phyloP scores from a whole-genome alignment of 2,329 filamentous ascomycete species.

The Aspergillus cejpii region DNA sequence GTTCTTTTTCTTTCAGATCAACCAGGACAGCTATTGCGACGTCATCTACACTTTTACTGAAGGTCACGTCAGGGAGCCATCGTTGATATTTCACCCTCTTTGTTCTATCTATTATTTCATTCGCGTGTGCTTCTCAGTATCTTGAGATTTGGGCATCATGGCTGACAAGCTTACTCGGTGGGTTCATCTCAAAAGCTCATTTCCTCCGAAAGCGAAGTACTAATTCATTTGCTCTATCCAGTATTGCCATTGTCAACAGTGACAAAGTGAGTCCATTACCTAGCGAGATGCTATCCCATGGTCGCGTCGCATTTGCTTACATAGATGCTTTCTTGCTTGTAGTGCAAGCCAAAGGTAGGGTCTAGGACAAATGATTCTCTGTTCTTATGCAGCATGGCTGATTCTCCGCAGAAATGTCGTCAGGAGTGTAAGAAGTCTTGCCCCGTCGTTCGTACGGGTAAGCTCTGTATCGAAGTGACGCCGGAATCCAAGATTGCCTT shows the following conservation, averaged over 20 bases:
- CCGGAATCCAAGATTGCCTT: conserved; percentile 90
- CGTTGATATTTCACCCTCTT: conserved; percentile 9
- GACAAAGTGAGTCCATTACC: conserved; percentile 68
- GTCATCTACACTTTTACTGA: conserved; percentile 8
- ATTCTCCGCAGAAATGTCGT: conserved; percentile 72
- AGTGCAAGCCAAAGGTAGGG: conserved; percentile 82
- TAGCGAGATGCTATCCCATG: conserved; percentile 38
- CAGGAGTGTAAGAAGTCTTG: conserved; percentile 99
- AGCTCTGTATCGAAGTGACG: conserved; percentile 92
- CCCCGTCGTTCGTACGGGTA: conserved; percentile 93
- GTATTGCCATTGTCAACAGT: conserved; percentile 97
- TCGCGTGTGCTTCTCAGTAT: conserved; percentile 10
- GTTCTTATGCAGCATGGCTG: conserved; percentile 12
- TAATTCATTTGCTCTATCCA: conserved; percentile 35
- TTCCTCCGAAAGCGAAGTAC: conserved; percentile 1
- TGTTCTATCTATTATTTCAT: conserved; percentile 4
- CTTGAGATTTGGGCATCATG: conserved; percentile 54
- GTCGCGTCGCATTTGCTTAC: conserved; percentile 34
- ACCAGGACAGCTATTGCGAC: conserved; percentile 14
- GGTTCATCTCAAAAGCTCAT: conserved; percentile 24
- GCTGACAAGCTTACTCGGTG: conserved; percentile 93
- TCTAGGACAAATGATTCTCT: background rate
- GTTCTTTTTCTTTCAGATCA: conserved; percentile 8
- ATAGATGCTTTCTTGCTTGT: conserved; percentile 28
- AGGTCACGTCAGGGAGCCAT: conserved; percentile 2